Base-by-base conservation (phyloP, 768 basidiomycete species). In the Hortiboletus campestris region DNA sequence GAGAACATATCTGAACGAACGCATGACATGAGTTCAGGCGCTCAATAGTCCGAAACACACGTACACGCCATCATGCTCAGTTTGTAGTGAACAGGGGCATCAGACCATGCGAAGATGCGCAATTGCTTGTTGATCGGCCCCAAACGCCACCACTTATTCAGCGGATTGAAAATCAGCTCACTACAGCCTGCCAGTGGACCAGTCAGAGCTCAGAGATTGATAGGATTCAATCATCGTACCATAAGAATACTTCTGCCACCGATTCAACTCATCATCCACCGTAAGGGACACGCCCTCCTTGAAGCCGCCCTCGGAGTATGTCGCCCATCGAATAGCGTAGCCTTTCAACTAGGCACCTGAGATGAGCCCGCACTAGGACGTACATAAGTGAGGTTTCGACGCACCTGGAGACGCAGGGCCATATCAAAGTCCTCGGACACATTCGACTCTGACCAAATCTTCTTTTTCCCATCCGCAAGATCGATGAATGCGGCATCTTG, bases 281-380 rank as follows among this genome's bases (percentile, higher is more conserved):
- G 94, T 94, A 2, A 97, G 75, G 1, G 89, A 91, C n/a, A 97
- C 93, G 59, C 94, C 94, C 66, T 97, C 94, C 74, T 94, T 89
- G 80, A 95, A 95, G 0, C 85, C 90, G 43, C 91, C 88, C 16
- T 88, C 78, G 3, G 86, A 88, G 68, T 95, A 96, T 1, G 88
- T 89, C n/a, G 92, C 88, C 92, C 89, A 76, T 11, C 63, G 84
- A 41, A 72, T 67, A 3, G 12, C 28, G 28, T 69, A 69, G 7
- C 53, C 53, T 43, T 56, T 68, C 59, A 68, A 42, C 66, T 63
- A 19, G 6, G 36, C 13, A 25, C 19, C 46, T 25, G 46, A 44
- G 9, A 22, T 40, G 6, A 60, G 39, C 17, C 12, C 35, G 17
- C 32, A 22, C 3, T 0, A 38, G 25, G 25, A 25, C 25, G 17